Evolutionary conservation across 2,329 filamentous ascomycete species (phyloP).

Genomic region (Nemania sp.): DNA sequence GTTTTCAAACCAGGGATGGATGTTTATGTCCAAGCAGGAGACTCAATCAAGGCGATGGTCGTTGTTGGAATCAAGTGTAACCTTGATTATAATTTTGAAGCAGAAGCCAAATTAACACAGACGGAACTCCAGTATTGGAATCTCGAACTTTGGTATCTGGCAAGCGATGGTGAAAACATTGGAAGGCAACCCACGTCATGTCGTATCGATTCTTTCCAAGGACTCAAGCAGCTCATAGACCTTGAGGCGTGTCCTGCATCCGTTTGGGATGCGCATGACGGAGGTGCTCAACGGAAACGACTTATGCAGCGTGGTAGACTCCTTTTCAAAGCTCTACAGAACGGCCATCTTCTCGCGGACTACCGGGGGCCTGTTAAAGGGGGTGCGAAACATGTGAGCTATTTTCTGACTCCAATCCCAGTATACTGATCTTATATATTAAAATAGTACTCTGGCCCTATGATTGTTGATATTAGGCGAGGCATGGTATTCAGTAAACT

Average conservation of each 20-base stretch:
- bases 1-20: conserved; percentile 23
- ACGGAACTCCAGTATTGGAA: not conserved
- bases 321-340: not conserved
- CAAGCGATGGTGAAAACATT: not conserved
- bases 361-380: not conserved
- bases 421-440: not conserved
- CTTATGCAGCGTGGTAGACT: conserved; percentile 17
- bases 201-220: not conserved
- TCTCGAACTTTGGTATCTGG: not conserved
- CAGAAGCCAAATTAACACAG: not conserved
- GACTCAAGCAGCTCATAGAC: not conserved
- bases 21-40: conserved; percentile 2
- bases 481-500: too few species aligned
- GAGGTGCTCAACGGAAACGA: not conserved
- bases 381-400: not conserved
- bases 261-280: conserved; percentile 15
- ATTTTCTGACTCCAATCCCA: not conserved
- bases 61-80: not conserved
- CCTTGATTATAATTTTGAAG: not conserved
- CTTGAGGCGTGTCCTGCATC: conserved; percentile 4
- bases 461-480: conserved; percentile 11
- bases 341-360: not conserved
- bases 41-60: too few species aligned
- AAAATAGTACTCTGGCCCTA: conserved; percentile 9
- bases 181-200: not conserved